Evolutionary conservation across 352 stramenopile species (phyloP).

Genomic region (Bremia lactucae): DNA sequence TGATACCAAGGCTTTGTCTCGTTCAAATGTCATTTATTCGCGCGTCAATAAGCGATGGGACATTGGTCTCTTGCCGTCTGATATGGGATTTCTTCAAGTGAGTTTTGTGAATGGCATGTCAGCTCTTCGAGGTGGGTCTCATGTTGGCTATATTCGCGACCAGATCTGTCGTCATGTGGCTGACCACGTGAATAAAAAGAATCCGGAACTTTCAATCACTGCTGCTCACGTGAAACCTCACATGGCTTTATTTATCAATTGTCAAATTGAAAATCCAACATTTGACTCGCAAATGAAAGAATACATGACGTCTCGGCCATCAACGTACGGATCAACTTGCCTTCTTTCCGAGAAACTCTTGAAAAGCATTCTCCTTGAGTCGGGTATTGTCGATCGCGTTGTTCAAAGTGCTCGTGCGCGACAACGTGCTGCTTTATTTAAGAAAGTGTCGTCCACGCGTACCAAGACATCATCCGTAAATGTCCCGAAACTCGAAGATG

Average conservation of each 20-base stretch:
- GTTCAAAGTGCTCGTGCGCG: constrained; percentile 90
- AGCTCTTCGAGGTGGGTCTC: constrained; percentile 92
- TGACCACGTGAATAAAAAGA: constrained; percentile 94
- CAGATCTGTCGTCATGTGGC: constrained; percentile 82
- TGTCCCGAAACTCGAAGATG: constrained; percentile 98
- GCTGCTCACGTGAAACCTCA: constrained; percentile 95
- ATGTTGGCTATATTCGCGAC: constrained; percentile 88
- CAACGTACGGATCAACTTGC: constrained; percentile 84
- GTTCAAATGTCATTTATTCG: constrained; percentile 86
- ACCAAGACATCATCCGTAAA: constrained; percentile 70
- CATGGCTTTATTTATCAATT: constrained; percentile 97
- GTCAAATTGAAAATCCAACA: constrained; percentile 96
- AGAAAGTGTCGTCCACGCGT: constrained; percentile 68
- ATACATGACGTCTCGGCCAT: constrained; percentile 89
- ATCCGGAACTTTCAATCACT: constrained; percentile 88
- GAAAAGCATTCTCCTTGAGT: constrained; percentile 92
- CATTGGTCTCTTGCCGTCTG: constrained; percentile 86
- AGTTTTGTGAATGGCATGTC: constrained; percentile 99
- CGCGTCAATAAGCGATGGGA: constrained; percentile 93
- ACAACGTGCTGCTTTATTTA: constrained; percentile 88
- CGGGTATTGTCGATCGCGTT: constrained; percentile 91
- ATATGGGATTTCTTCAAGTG: constrained; percentile 92
- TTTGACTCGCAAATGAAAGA: constrained; percentile 99
- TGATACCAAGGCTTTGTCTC: constrained; percentile 51
- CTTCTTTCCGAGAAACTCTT: constrained; percentile 91